These are phyloP conservation scores for Aureobasidium zeae DNA, from an alignment of 2,329 filamentous ascomycete species.

Conservation along the genomic window DNA sequence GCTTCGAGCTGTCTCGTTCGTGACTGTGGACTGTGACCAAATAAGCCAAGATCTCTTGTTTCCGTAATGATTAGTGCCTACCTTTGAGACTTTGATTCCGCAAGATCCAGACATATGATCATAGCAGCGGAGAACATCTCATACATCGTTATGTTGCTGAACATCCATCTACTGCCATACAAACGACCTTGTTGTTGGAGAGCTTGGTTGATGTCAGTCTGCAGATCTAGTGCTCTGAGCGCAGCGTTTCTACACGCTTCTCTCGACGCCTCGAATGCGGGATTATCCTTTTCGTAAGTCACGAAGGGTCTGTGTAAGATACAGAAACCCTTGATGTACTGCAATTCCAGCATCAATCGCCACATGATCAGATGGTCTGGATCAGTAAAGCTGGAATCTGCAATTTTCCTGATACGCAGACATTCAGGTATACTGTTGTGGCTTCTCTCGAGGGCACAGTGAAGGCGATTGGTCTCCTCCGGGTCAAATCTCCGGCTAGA, in stretches of 20 bases:
- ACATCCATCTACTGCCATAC: constrained; percentile 31
- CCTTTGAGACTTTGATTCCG: constrained; percentile 1
- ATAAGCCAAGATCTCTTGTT: neutral
- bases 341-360: constrained; percentile 38
- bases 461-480: constrained; percentile 17
- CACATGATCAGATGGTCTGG: constrained; percentile 37
- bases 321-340: constrained; percentile 39
- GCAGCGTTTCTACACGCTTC: constrained; percentile 37
- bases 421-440: constrained; percentile 20
- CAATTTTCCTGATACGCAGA: constrained; percentile 22
- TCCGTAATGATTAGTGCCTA: neutral
- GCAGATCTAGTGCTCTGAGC: constrained; percentile 35
- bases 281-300: constrained; percentile 26
- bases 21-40: neutral
- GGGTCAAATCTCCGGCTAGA: constrained; percentile 6
- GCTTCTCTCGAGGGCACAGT: constrained; percentile 11
- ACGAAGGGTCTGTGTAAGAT: constrained; percentile 43
- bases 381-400: constrained; percentile 34
- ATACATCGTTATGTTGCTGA: constrained; percentile 30
- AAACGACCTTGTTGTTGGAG: constrained; percentile 32
- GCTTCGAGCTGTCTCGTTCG: neutral
- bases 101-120: constrained; percentile 33
- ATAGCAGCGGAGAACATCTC: constrained; percentile 37
- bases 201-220: constrained; percentile 38
- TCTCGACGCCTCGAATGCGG: constrained; percentile 34